phyloP scores from a whole-genome alignment of 176 grass and related monocot species.

The Alopecurus myosuroides region DNA sequence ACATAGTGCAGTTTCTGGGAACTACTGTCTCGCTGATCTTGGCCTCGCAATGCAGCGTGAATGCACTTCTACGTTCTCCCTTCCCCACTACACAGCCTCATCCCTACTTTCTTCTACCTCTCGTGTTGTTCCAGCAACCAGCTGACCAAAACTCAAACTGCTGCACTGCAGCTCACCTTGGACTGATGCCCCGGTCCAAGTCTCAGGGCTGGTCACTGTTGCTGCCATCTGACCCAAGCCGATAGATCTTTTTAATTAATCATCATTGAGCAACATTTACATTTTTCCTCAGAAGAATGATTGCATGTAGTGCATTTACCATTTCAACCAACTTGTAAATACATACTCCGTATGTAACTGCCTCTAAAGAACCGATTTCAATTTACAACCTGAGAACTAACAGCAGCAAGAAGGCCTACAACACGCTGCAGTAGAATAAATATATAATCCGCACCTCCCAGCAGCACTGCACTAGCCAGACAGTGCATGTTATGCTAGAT shows the following conservation, averaged over 20 bases:
- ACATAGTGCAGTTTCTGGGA: background rate
- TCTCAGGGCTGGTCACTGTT: too few species aligned
- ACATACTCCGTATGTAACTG: background rate
- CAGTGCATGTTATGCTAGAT: conserved; percentile 14
- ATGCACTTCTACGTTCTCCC: background rate
- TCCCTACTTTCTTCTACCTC: background rate
- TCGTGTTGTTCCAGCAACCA: background rate
- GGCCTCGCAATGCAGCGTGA: background rate
- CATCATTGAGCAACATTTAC: background rate
- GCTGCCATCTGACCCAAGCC: too few species aligned
- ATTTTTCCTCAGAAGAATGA: background rate
- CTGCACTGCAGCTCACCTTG: too few species aligned
- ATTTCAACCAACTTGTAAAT: background rate
- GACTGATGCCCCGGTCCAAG: too few species aligned
- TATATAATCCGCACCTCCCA: conserved; percentile 25
- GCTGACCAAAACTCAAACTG: too few species aligned
- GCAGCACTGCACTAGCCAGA: background rate
- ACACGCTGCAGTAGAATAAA: conserved; percentile 23
- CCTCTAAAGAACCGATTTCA: background rate
- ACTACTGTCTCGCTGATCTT: background rate
- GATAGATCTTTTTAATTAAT: background rate
- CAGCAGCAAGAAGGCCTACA: conserved; percentile 4
- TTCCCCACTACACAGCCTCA: too few species aligned
- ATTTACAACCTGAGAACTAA: conserved; percentile 28
- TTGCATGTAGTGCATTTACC: background rate